Base-by-base conservation (phyloP, 805 yeast species). In the Monosporozyma servazzii region DNA sequence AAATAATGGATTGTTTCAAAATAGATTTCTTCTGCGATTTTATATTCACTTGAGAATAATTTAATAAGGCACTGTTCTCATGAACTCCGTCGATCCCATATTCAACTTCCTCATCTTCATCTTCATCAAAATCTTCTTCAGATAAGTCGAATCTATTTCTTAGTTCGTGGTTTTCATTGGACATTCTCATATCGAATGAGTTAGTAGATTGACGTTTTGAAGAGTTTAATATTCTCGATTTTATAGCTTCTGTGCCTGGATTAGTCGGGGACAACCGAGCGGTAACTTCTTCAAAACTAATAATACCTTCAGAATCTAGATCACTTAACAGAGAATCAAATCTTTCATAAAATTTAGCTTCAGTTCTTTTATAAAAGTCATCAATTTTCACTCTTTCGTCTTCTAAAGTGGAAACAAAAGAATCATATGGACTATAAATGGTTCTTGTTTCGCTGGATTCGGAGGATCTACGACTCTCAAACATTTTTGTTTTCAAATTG, bases 1-100 rank as follows among this genome's bases (percentile, higher is more conserved):
- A 75, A 23, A 78, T 74, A 15, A 84, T 71, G 46, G 86, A 73
- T 59, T 81, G 83, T 67, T 83, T 85, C 58, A 86, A 72, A 18
- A 87, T 79, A 56, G 87, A 80, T 55, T 77, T 70, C 56, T 73
- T 74, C 68, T 81, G 83, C 37, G 71, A 61, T 46, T 75, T 74
- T 39, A 75, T 65, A 53, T 75, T 74, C 52, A 80, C 71, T 60
- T 80, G 81, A 8, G 73, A 68, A 51, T 75, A 79, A 50, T 70
- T 69, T 48, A 81, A 63, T 46, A 80, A 66, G 0, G 82, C 81
- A 23, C 81, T 72, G 54, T 77, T 73, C 31, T 69, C 71, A 10
- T 60, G 63, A 5, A 64, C 55, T 18, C 71, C 72, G 48, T 72
- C 56, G n/a, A 57, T 58, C 17, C 57, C 59, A 36, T 56, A 60